phyloP scores from a whole-genome alignment of 73 alveolate species.

The Paraurostyla sp. region DNA sequence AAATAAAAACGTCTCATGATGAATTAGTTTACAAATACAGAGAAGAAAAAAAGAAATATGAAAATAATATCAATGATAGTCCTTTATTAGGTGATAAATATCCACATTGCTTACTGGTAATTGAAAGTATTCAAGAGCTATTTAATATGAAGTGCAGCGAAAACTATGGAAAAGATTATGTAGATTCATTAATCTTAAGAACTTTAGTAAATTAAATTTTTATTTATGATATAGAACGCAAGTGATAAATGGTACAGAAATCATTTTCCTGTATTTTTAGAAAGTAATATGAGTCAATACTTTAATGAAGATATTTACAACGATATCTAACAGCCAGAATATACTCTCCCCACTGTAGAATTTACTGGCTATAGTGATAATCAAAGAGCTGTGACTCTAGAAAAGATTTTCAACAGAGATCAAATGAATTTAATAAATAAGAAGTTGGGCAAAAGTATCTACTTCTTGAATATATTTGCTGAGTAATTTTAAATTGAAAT shows the following conservation, averaged over 20 bases:
- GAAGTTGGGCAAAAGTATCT: slow-evolving; percentile 59
- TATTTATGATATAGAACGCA: slow-evolving; percentile 29
- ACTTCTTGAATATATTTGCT: slow-evolving; percentile 62
- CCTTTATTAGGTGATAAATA: slow-evolving; percentile 44
- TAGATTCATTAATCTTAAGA: slow-evolving; percentile 61
- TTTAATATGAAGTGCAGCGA: slow-evolving; percentile 21
- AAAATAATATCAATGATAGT: slow-evolving; percentile 44
- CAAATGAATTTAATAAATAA: slow-evolving; percentile 39
- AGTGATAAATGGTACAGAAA: slow-evolving; percentile 54
- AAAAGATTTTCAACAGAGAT: slow-evolving; percentile 62
- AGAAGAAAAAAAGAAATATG: not conserved
- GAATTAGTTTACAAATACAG: slow-evolving; percentile 50
- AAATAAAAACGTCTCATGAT: slow-evolving; percentile 11
- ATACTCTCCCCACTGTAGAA: slow-evolving; percentile 64
- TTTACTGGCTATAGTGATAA: slow-evolving; percentile 45
- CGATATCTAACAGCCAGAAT: slow-evolving; percentile 22
- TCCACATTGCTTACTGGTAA: slow-evolving; percentile 67
- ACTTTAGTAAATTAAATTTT: slow-evolving; percentile 33
- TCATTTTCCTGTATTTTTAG: slow-evolving; percentile 81
- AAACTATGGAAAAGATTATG: slow-evolving; percentile 60
- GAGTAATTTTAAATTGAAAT: slow-evolving; percentile 34
- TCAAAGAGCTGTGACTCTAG: not conserved
- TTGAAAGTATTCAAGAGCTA: slow-evolving; percentile 57
- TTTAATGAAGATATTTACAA: slow-evolving; percentile 68
- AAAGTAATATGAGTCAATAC: slow-evolving; percentile 52